Percentiles rank a stretch among this genome's conserved stretches.
These are phyloP conservation scores for Curvularia eragrostidis DNA, from an alignment of 2,329 filamentous ascomycete species.

Conservation along the genomic window DNA sequence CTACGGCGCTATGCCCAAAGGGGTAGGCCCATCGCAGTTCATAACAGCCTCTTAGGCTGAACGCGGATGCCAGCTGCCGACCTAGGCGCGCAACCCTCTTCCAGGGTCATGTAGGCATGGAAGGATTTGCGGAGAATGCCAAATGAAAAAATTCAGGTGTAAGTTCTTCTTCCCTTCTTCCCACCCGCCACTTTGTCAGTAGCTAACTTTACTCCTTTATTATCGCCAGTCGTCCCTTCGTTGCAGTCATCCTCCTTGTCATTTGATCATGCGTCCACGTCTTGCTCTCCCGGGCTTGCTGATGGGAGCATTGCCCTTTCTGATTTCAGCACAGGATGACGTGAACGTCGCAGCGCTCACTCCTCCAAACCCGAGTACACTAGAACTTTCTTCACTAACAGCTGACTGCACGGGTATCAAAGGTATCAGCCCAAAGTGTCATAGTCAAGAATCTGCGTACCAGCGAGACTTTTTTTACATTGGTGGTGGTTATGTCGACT, in stretches of 20 bases:
- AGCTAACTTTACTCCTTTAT: not conserved
- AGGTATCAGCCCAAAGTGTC: constrained; percentile 26
- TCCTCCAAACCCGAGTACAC: not conserved
- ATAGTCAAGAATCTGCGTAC: constrained; percentile 30
- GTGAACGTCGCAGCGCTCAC: not conserved
- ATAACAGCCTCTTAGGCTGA: too few species aligned
- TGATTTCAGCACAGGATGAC: not conserved
- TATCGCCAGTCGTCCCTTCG: not conserved
- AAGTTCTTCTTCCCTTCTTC: not conserved
- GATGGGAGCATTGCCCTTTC: not conserved
- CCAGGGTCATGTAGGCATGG: not conserved
- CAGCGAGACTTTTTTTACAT: constrained; percentile 35
- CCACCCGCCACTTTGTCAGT: not conserved
- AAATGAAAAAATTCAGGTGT: not conserved
- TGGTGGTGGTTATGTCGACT: constrained; percentile 34
- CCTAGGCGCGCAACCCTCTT: not conserved
- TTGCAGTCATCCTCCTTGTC: not conserved
- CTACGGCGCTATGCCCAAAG: too few species aligned
- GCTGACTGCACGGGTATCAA: constrained; percentile 25
- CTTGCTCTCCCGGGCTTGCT: constrained; percentile 3
- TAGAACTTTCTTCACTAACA: not conserved
- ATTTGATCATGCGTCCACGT: constrained; percentile 1
- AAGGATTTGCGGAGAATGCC: constrained; percentile 5
- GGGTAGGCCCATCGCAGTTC: too few species aligned
- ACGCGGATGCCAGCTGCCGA: not conserved